Base-by-base conservation (phyloP, 2,329 filamentous ascomycete genomes). In the Corinectria fuckeliana region DNA sequence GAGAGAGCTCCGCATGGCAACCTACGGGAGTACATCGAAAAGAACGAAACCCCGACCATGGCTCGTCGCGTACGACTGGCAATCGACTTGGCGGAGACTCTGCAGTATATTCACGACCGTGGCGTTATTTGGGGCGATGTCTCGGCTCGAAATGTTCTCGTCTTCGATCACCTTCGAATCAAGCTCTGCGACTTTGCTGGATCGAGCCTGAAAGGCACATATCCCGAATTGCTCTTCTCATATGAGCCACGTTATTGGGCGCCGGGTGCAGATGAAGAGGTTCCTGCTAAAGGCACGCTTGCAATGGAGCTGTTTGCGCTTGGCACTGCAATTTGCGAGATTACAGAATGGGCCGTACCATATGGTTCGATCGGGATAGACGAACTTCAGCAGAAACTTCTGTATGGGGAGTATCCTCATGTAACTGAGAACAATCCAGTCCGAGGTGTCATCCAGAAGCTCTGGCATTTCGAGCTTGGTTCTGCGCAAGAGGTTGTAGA, bases 1-100 rank as follows among this genome's bases (percentile, higher is more conserved):
- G 28, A 54, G 51, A 38, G 51, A 54, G 51, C 51, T 28, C 51
- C 51, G 13, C 21, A 54, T 26, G 51, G 51, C 20, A 47, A 54
- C 39, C 20, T 54, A n/a, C 41, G 51, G 11, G 32, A 39, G 32
- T 36, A 18, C 28, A 39, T 45, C 14, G 18, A 26, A 4, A 25
- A 47, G 13, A 36, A 36, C 39, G 20, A 54, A 13, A 18, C 41
- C 8, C 32, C 14, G 2, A 16, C 14, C 14, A 34, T 16, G 5
- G 32, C 32, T 34, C 32, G 32, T 6, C 32, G 32, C 32, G 3
- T 34, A 16, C 32, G 32, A 16, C 14, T 34, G 14, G 32, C 14
- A 34, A 34, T 34, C 32, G 32, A 34, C 14, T 16, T 34, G n/a
- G 4, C 32, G 5, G 32, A 34, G 32, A 34, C 32, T 1, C 11